Conservation (phyloP, 2,329 filamentous ascomycete genomes). For the Aspergillus latus region DNA sequence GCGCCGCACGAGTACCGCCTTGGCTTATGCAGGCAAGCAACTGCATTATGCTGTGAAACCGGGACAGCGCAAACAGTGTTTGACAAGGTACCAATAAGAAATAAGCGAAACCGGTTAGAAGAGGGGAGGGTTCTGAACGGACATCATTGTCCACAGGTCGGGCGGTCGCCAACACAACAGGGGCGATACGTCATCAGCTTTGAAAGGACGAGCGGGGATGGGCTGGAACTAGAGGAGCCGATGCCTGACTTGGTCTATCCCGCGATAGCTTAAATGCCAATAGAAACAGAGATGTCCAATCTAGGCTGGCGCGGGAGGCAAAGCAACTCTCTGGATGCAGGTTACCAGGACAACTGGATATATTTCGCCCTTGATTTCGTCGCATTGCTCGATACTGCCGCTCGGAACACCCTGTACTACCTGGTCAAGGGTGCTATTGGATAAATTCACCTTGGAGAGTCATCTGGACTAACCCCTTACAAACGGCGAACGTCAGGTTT, state of each 20-base stretch:
- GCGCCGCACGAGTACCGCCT: slow-evolving; percentile 1
- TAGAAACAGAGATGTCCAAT: not conserved
- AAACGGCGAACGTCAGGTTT: not conserved
- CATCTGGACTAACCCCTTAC: not conserved
- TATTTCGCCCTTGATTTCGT: not conserved
- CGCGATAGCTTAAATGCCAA: not conserved
- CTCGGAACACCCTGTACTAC: not conserved
- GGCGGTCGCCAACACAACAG: slow-evolving; percentile 1
- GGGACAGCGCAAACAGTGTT: slow-evolving; percentile 5
- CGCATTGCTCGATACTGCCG: slow-evolving; percentile 1
- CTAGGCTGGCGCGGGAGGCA: not conserved
- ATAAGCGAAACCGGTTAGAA: not conserved
- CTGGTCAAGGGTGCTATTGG: not conserved
- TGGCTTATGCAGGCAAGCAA: slow-evolving; percentile 12
- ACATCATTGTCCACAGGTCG: not conserved
- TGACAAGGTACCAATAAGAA: slow-evolving; percentile 3
- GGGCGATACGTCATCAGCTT: slow-evolving; percentile 2
- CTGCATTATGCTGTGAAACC: slow-evolving; percentile 7
- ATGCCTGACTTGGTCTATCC: not conserved
- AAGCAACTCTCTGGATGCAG: not conserved
- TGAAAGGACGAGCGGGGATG: not conserved
- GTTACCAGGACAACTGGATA: not conserved
- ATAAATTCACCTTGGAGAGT: not conserved
- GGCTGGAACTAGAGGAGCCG: no score
- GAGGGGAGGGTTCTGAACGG: not conserved